Percentiles rank a stretch among this genome's conserved stretches.
phyloP scores from a whole-genome alignment of 331 rosid species.

The Pyrus hybrid region DNA sequence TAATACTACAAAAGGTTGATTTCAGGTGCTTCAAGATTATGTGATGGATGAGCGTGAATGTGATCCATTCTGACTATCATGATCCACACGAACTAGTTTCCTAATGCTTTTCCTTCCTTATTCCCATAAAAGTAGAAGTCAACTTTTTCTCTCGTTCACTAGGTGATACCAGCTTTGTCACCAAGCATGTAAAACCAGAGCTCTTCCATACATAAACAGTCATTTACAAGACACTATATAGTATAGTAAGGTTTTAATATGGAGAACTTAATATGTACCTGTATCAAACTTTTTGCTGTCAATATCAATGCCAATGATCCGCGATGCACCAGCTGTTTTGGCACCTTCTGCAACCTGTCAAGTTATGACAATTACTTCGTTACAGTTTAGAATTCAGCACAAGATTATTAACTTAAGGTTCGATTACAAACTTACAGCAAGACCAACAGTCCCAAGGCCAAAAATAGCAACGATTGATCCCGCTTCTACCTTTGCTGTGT shows the following conservation, averaged over 20 bases:
- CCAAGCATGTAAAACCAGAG: neutral
- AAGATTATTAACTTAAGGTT: too few species aligned
- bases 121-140: neutral
- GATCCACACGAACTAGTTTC: neutral
- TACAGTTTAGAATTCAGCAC: too few species aligned
- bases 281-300: too few species aligned
- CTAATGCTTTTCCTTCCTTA: neutral
- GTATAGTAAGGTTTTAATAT: too few species aligned
- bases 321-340: too few species aligned
- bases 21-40: neutral
- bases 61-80: neutral
- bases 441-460: too few species aligned
- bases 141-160: neutral
- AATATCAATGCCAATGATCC: too few species aligned
- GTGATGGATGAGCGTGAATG: neutral
- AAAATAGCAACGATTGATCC: slow-evolving; percentile 86
- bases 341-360: too few species aligned
- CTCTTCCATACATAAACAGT: neutral
- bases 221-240: neutral
- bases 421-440: too few species aligned
- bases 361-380: too few species aligned
- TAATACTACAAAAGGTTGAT: neutral
- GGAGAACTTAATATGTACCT: too few species aligned
- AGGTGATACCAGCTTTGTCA: neutral
- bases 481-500: slow-evolving; percentile 89